Evolutionary conservation across 2,329 filamentous ascomycete species (phyloP).

Genomic region (Botrytis cinerea): DNA sequence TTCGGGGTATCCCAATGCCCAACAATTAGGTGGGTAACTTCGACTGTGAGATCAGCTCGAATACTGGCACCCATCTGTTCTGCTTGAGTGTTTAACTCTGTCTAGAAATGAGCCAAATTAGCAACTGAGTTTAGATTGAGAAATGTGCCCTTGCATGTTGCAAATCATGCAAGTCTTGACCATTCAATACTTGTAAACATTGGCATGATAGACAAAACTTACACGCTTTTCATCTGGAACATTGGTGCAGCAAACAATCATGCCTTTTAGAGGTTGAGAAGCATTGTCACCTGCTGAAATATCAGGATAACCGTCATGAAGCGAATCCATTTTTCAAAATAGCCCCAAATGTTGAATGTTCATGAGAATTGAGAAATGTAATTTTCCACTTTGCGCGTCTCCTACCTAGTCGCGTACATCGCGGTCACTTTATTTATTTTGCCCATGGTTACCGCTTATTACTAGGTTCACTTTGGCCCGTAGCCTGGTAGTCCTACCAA

Average conservation of each 20-base stretch:
- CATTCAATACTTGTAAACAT: not conserved
- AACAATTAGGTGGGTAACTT: slow-evolving; percentile 92
- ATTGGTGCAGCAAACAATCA: slow-evolving; percentile 85
- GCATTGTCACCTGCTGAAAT: slow-evolving; percentile 25
- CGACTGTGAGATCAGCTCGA: slow-evolving; percentile 90
- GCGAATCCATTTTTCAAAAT: slow-evolving; percentile 8
- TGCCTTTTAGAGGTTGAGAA: slow-evolving; percentile 58
- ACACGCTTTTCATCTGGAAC: slow-evolving; percentile 79
- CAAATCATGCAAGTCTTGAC: not conserved
- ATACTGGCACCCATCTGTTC: slow-evolving; percentile 82
- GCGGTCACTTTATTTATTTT: slow-evolving; percentile 14
- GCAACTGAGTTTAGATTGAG: not conserved
- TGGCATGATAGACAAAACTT: slow-evolving; percentile 41
- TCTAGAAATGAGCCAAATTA: slow-evolving; percentile 40
- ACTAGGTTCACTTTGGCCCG: not conserved
- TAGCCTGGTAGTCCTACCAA: not conserved
- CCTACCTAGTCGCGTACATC: slow-evolving; percentile 3
- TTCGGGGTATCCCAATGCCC: slow-evolving; percentile 88
- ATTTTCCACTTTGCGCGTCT: slow-evolving; percentile 21
- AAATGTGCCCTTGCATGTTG: not conserved
- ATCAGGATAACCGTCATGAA: not conserved
- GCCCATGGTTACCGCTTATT: slow-evolving; percentile 15
- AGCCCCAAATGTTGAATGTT: slow-evolving; percentile 7
- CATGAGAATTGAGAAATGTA: slow-evolving; percentile 9
- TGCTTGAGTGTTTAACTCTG: slow-evolving; percentile 63